Evolutionary conservation across 139 green algal species (phyloP), one percentile per base, ranked within the genome.

Genomic region (Asterochloris erici): DNA sequence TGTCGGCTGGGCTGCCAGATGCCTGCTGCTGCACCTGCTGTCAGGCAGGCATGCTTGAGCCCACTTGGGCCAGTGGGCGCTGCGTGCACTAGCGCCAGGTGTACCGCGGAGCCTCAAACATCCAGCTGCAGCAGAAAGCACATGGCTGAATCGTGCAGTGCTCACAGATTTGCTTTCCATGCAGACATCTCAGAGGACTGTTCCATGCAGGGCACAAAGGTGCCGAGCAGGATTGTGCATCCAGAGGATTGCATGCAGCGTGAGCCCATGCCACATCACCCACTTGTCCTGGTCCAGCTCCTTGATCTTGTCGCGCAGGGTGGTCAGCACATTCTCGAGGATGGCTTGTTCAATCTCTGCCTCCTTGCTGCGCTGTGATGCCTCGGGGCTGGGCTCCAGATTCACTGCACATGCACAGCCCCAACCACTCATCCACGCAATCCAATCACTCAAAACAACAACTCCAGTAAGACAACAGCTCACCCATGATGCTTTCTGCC

Each of bases 71-170:
- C 38, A 54, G 38, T 54, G 38, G 38, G 6, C 38, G 38, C 38
- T 54, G 38, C 4, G 6, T 54, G 4, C 4, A 54, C 74, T 61
- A 91, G 60, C 75, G 82, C 66, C 84, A 82, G 19, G 63, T 87
- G 83, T 93, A 87, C 12, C 92, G 84, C 0, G 91, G 91, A 0
- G 86, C 88, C 83, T 94, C 91, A 69, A 84, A 95, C 80, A 87
- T 87, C 92, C 92, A 96, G 79, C 91, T 93, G 88, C 85, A 82
- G 63, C 21, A 54, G 4, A 6, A 54, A 54, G 38, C 38, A 54
- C 38, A 54, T 54, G 2, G 38, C 38, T 54, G 38, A 71, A 71
- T 10, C 1, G 66, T 21, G 66, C 19, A 9, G 9, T 26, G 21
- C 17, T 26, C 17, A 71, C 17, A 26, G 9, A 24, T 9, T 9